Evolutionary conservation across 1,139 yeast genomes (phyloP), one percentile per base, ranked within the genome.

Genomic region (Taiozyma onychis): DNA sequence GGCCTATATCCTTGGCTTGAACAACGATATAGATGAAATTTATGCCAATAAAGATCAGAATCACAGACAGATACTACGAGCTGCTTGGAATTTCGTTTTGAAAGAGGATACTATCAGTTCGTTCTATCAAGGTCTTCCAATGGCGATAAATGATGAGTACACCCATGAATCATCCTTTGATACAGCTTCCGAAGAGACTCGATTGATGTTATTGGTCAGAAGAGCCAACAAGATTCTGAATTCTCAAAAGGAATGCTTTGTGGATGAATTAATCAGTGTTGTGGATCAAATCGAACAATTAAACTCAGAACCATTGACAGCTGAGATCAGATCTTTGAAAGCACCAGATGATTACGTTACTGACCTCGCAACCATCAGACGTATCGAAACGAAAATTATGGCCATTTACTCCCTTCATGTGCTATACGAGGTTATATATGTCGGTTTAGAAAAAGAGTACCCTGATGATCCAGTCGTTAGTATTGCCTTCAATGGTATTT

Each of bases 1-100:
- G 51, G 64, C 68, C 0, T 41, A 63, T 6, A 45, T 59, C 0
- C 48, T 69, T 50, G 72, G 72, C 1, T 52, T 70, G 16, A 61
- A 68, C 45, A 53, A 58, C 16, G 57, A 68, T 46, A 60, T 67
- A 14, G 57, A 57, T 11, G 39, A 43, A 4, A 27, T 64, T 2
- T 67, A 62, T 44, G 16, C 50, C 2, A 52, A 47, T 10, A 60
- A 61, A 28, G 56, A 58, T 18, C 18, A 48, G 3, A 18, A 48
- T 1, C 56, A 59, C 3, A 66, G 69, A 16, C 45, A 43, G 1
- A 39, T 59, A 1, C 24, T 68, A 26, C 61, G 62, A 45, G 53
- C 58, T 6, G 51, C 66, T 22, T 69, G 71, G 68, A 48, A 54
- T 4, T 54, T 60, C 52, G 52, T 63, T 3, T 44, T 68, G 28